These are phyloP conservation scores for Leucoagaricus sp. DNA, from an alignment of 1,284 basidiomycete species.

Conservation along the genomic window DNA sequence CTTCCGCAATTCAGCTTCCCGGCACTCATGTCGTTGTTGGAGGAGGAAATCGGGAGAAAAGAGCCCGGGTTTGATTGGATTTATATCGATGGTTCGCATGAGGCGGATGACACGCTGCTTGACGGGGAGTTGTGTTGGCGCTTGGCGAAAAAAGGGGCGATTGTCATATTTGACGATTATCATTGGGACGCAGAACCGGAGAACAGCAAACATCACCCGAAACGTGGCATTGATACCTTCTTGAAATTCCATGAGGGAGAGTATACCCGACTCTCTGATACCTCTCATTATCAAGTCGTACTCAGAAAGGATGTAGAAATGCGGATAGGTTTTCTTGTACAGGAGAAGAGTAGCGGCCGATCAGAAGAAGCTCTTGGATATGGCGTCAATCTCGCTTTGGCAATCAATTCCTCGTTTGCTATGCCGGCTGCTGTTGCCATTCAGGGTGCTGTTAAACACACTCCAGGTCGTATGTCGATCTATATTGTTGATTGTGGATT, in stretches of 20 bases:
- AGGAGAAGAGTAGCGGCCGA: slow-evolving; percentile 17
- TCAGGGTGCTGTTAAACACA: slow-evolving; percentile 39
- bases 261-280: slow-evolving; percentile 41
- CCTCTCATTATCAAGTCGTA: slow-evolving; percentile 50
- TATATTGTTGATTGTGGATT: slow-evolving; percentile 54
- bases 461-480: slow-evolving; percentile 43
- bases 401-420: slow-evolving; percentile 45
- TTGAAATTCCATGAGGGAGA: slow-evolving; percentile 50
- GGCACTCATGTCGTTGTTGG: slow-evolving; percentile 44
- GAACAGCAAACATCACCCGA: slow-evolving; percentile 54
- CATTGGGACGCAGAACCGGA: slow-evolving; percentile 50
- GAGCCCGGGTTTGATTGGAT: slow-evolving; percentile 56
- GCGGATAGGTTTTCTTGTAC: slow-evolving; percentile 53
- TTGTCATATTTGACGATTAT: slow-evolving; percentile 63
- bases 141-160: slow-evolving; percentile 47
- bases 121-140: slow-evolving; percentile 62
- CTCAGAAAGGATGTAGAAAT: slow-evolving; percentile 50
- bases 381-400: slow-evolving; percentile 49
- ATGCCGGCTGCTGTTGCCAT: slow-evolving; percentile 52
- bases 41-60: slow-evolving; percentile 41
- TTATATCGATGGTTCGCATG: slow-evolving; percentile 55
- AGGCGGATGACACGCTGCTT: slow-evolving; percentile 52
- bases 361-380: slow-evolving; percentile 36
- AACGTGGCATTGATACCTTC: slow-evolving; percentile 57
- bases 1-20: slow-evolving; percentile 51